phyloP scores from a whole-genome alignment of 1,139 yeast species.

The Scheffersomyces quercinus region DNA sequence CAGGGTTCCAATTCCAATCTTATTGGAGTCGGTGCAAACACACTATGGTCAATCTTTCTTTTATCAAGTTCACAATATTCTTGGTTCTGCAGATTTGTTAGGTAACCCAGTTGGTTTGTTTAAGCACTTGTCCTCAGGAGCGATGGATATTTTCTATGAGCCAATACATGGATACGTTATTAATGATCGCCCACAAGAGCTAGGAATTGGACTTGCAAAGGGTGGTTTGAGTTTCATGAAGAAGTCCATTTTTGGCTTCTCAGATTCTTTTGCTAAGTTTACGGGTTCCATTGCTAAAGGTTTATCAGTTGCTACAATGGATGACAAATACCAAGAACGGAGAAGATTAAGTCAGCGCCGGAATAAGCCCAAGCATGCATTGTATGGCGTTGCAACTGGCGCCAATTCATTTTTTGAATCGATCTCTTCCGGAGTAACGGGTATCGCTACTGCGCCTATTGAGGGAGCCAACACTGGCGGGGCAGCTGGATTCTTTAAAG shows the following conservation, averaged over 20 bases:
- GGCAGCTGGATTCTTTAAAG: constrained; percentile 87
- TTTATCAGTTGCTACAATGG: constrained; percentile 86
- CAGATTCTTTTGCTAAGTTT: constrained; percentile 89
- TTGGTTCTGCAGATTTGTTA: constrained; percentile 94
- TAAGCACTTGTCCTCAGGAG: constrained; percentile 91
- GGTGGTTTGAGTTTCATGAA: constrained; percentile 94
- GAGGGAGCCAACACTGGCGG: constrained; percentile 88
- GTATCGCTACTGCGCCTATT: constrained; percentile 87
- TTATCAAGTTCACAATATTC: constrained; percentile 86
- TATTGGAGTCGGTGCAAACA: constrained; percentile 69
- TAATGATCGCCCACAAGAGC: constrained; percentile 93
- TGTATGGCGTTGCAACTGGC: constrained; percentile 85
- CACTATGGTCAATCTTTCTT: constrained; percentile 93
- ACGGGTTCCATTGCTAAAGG: constrained; percentile 97
- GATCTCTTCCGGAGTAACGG: constrained; percentile 82
- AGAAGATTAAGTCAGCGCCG: constrained; percentile 73
- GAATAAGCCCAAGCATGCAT: constrained; percentile 81
- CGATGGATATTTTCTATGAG: constrained; percentile 93
- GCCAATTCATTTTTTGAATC: constrained; percentile 90
- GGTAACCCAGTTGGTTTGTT: constrained; percentile 98
- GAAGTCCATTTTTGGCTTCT: constrained; percentile 91
- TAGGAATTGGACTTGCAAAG: constrained; percentile 93
- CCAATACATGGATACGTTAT: constrained; percentile 95
- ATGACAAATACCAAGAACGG: constrained; percentile 78
- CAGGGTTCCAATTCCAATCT: constrained; percentile 77